These are phyloP conservation scores for Candida michaelii DNA, from an alignment of 805 yeast genomes.

Conservation along the genomic window DNA sequence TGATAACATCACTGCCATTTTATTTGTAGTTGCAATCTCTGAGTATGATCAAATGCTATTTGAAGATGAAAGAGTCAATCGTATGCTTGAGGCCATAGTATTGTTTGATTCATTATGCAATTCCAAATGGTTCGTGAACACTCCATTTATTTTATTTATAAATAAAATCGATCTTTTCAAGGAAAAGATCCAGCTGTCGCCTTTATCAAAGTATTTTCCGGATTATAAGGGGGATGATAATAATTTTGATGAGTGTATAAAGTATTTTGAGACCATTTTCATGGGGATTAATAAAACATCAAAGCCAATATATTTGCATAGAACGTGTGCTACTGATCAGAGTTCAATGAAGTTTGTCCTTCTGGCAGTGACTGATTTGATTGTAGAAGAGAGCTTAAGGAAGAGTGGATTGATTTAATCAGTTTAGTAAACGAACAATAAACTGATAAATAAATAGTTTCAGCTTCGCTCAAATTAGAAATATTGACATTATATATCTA, in stretches of 20 bases:
- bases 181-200: constrained; percentile 62
- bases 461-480: no score
- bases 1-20: constrained; percentile 82
- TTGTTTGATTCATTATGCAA: constrained; percentile 82
- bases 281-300: constrained; percentile 61
- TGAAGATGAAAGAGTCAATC: constrained; percentile 85
- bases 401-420: constrained; percentile 69
- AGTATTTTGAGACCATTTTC: constrained; percentile 70
- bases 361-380: constrained; percentile 88
- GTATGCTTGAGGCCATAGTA: constrained; percentile 87
- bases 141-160: constrained; percentile 85
- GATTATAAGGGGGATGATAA: constrained; percentile 65
- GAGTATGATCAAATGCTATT: constrained; percentile 91
- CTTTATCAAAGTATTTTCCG: constrained; percentile 74
- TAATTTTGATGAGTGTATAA: constrained; percentile 64
- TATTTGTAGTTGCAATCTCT: constrained; percentile 84
- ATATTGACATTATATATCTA: no score
- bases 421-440: no score
- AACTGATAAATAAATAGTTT: no score
- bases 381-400: constrained; percentile 78
- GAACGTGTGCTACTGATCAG: constrained; percentile 95
- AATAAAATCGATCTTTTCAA: constrained; percentile 86
- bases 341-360: constrained; percentile 85
- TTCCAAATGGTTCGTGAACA: constrained; percentile 78
- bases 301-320: constrained; percentile 83